Percentiles rank a stretch among this genome's conserved stretches.
Evolutionary conservation across 345 rosid species (phyloP).

Genomic region (Euphorbia pulcherrima): DNA sequence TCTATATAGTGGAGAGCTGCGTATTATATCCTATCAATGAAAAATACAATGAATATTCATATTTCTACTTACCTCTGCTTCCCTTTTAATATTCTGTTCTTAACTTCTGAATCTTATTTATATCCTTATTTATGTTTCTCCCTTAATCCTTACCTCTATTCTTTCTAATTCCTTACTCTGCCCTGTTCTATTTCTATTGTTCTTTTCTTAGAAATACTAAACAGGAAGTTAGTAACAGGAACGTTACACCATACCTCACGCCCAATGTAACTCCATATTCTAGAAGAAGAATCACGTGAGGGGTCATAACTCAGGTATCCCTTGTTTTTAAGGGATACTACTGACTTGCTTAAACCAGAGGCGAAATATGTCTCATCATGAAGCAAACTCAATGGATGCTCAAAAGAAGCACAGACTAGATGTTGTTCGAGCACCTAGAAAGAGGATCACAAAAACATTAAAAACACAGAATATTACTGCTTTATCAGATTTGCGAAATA

Average conservation of each 20-base stretch:
- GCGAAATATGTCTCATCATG: slow-evolving; percentile 77
- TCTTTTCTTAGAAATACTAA: too few species aligned
- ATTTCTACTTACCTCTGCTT: too few species aligned
- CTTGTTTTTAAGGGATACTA: slow-evolving; percentile 50
- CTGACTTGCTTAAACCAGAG: slow-evolving; percentile 44
- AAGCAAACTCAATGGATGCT: slow-evolving; percentile 68
- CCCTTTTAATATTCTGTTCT: too few species aligned
- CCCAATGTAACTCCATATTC: slow-evolving; percentile 78
- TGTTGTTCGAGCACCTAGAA: slow-evolving; percentile 88
- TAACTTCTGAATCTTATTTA: too few species aligned
- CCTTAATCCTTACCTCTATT: too few species aligned
- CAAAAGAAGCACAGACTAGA: slow-evolving; percentile 79
- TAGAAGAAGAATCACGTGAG: slow-evolving; percentile 51
- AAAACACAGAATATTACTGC: slow-evolving; percentile 15
- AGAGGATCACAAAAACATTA: slow-evolving; percentile 19
- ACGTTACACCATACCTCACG: slow-evolving; percentile 79
- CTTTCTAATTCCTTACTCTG: too few species aligned
- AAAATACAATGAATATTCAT: too few species aligned
- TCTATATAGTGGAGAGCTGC: too few species aligned
- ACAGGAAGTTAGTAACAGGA: too few species aligned
- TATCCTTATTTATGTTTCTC: too few species aligned
- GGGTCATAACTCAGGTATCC: slow-evolving; percentile 54
- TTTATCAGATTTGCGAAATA: slow-evolving; percentile 10
- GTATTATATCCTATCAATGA: too few species aligned
- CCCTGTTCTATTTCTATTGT: too few species aligned